These are phyloP conservation scores for Mucor circinelloides DNA, from an alignment of 371 early-diverging fungal species.

Conservation along the genomic window DNA sequence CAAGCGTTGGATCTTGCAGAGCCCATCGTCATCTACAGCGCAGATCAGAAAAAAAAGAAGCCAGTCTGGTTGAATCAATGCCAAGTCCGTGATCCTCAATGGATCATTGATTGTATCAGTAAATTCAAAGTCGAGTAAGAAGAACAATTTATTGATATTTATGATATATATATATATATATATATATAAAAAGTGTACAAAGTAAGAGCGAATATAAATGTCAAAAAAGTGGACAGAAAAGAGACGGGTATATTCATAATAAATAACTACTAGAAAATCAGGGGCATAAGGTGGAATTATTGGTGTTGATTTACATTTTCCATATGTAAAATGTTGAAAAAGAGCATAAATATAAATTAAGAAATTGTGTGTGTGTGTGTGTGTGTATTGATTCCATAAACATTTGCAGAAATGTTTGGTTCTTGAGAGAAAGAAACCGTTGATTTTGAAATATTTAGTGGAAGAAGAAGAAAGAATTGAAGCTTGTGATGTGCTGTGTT, in stretches of 20 bases:
- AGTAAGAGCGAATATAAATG: not conserved
- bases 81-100: slow-evolving; percentile 25
- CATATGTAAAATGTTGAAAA: not conserved
- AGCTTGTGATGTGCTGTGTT: not conserved
- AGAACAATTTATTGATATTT: not conserved
- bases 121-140: not conserved
- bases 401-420: not conserved
- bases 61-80: slow-evolving; percentile 13
- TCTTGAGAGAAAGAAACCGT: not conserved
- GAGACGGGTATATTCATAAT: slow-evolving; percentile 1
- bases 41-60: slow-evolving; percentile 1
- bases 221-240: not conserved
- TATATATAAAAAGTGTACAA: not conserved
- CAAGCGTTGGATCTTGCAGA: not conserved
- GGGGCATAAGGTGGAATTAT: not conserved
- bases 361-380: not conserved
- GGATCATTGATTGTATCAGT: slow-evolving; percentile 38
- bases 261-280: not conserved
- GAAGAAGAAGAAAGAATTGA: not conserved
- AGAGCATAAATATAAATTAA: not conserved
- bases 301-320: not conserved
- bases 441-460: not conserved
- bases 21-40: slow-evolving; percentile 17
- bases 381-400: not conserved
- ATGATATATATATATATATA: not conserved